These are phyloP conservation scores for Scenedesmus sp. DNA, from an alignment of 163 green algal species.

Conservation along the genomic window DNA sequence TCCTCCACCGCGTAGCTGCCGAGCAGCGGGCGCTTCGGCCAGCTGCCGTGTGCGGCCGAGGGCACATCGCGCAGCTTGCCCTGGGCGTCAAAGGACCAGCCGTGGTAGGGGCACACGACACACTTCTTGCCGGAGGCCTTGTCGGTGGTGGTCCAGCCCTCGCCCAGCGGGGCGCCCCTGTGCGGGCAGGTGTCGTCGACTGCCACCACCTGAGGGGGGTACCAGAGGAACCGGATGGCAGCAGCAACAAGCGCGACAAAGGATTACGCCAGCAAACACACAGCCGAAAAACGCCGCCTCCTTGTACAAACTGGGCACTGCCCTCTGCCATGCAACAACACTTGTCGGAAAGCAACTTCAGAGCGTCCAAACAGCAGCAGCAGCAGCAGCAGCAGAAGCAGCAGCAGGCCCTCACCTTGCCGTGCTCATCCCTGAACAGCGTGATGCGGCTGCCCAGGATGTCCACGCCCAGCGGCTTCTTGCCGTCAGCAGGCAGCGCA, in stretches of 20 bases:
- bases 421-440: slow-evolving; percentile 74
- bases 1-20: slow-evolving; percentile 65
- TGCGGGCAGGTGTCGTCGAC: slow-evolving; percentile 86
- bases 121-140: slow-evolving; percentile 45
- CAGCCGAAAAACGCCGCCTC: no score
- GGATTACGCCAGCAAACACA: no score
- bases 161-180: slow-evolving; percentile 47
- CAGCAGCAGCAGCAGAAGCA: neutral
- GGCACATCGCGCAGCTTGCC: slow-evolving; percentile 76
- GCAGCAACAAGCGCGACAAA: neutral
- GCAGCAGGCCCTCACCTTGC: neutral
- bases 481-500: slow-evolving; percentile 51
- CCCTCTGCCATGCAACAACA: no score
- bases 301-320: no score
- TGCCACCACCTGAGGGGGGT: slow-evolving; percentile 17
- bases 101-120: slow-evolving; percentile 89
- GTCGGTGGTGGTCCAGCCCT: slow-evolving; percentile 45
- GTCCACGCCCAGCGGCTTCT: slow-evolving; percentile 78
- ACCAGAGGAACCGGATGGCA: no score
- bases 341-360: no score
- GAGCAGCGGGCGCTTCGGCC: slow-evolving; percentile 75
- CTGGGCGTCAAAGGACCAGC: slow-evolving; percentile 83
- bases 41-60: slow-evolving; percentile 60
- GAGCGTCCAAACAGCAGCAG: no score
- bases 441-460: slow-evolving; percentile 82